Base-by-base conservation (phyloP, 1,284 basidiomycete genomes). In the Lignosus rhinocerotis region DNA sequence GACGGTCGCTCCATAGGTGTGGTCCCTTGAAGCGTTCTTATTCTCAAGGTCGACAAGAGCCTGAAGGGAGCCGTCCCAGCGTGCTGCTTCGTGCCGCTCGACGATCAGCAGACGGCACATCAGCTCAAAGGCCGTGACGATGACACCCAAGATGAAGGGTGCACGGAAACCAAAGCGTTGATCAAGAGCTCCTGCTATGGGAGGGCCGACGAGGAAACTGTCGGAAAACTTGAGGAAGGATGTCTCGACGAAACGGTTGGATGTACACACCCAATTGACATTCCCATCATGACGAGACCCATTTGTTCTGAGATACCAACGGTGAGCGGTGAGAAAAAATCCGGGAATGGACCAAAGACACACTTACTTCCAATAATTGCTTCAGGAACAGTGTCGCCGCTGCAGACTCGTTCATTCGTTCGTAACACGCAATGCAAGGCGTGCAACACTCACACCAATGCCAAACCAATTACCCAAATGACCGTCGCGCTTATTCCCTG, bases 401-500 rank as follows among this genome's bases (percentile, higher is more conserved):
- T 89, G 43, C 6, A 6, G 14, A 67, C 61, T 44, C 32, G 39
- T 51, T 42, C 50, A 25, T 25, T 43, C 32, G 47, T 38, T 6
- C 31, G 49, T 30, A 51, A 0, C 9, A 19, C 39, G 8, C 56
- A 31, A 6, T 4, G 25, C 25, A 39, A 19, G 55, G 32, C 36
- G 4, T 10, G 9, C n/a, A n/a, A 63, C 49, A 68, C 79, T 70
- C 67, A 90, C 88, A 90, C 68, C n/a, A 91, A 73, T 10, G 87
- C 88, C 25, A 92, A 72, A 0, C 86, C 88, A 42, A 90, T 83
- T 0, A 88, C 82, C 90, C 90, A 93, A 8, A 93, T 80, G 64
- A 91, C 81, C 0, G 88, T 85, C 1, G 86, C 88, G 36, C 85
- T 85, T 16, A 88, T 74, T 1, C 92, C 91, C 72, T 93, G 91